These are phyloP conservation scores for Hymenotorrendiella dingleyae DNA, from an alignment of 2,329 filamentous ascomycete genomes.

Conservation along the genomic window DNA sequence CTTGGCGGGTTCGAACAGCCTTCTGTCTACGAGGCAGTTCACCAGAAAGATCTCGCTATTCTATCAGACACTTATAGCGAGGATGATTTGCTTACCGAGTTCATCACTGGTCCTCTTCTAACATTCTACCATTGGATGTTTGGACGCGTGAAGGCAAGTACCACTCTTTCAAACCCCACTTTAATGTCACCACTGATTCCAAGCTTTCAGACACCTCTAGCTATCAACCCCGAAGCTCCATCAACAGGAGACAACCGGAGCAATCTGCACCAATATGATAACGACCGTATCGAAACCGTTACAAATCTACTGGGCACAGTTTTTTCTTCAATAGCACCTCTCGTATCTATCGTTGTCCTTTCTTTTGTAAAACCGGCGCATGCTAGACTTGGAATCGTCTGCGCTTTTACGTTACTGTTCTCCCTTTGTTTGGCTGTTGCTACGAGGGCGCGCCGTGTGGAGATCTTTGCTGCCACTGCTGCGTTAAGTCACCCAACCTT, in stretches of 20 bases:
- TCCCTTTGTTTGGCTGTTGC: constrained; percentile 9
- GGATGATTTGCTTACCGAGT: constrained; percentile 13
- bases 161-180: background rate
- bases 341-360: constrained; percentile 12
- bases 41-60: constrained; percentile 12
- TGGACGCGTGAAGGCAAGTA: constrained; percentile 4
- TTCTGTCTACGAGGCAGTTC: constrained; percentile 7
- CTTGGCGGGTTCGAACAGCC: constrained; percentile 10
- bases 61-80: constrained; percentile 11
- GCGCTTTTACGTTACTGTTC: constrained; percentile 14
- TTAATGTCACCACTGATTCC: background rate
- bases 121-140: constrained; percentile 6
- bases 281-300: constrained; percentile 3
- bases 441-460: constrained; percentile 10
- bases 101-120: constrained; percentile 8
- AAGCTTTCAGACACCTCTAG: constrained; percentile 1
- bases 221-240: constrained; percentile 7
- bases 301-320: constrained; percentile 13
- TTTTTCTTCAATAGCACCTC: constrained; percentile 12
- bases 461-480: constrained; percentile 11
- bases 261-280: constrained; percentile 8
- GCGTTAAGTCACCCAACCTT: constrained; percentile 3
- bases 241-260: constrained; percentile 9
- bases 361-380: constrained; percentile 7
- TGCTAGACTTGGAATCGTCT: constrained; percentile 9